Evolutionary conservation across 164 flowering plant genomes (phyloP).

Genomic region (Umbilicus rupestris): DNA sequence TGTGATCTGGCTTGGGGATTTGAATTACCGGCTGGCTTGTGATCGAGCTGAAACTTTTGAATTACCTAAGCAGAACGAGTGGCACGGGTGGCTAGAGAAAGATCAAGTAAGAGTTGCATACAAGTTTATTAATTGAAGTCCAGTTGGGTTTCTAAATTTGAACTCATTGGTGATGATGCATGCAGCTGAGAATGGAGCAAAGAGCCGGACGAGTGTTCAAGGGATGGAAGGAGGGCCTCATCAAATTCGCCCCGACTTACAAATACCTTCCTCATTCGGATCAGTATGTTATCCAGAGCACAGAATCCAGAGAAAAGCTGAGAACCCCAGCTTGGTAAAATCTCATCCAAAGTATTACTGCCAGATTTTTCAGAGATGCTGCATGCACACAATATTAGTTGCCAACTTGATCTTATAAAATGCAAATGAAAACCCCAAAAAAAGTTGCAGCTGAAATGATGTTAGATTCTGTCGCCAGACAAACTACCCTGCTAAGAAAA

Average conservation of each 20-base stretch:
- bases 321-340: slow-evolving; percentile 81
- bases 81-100: slow-evolving; percentile 68
- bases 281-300: slow-evolving; percentile 39
- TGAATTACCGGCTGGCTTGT: slow-evolving; percentile 69
- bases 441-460: too few relatives aligned
- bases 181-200: slow-evolving; percentile 66
- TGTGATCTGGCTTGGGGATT: slow-evolving; percentile 82
- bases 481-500: too few relatives aligned
- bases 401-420: too few relatives aligned
- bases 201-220: slow-evolving; percentile 64
- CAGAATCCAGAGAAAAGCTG: slow-evolving; percentile 43
- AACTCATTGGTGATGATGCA: not conserved
- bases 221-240: slow-evolving; percentile 87
- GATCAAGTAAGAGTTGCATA: slow-evolving; percentile 50
- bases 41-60: slow-evolving; percentile 32
- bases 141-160: not conserved
- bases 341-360: not conserved
- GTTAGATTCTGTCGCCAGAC: too few relatives aligned
- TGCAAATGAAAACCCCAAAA: too few relatives aligned
- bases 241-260: slow-evolving; percentile 81
- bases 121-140: not conserved
- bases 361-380: not conserved
- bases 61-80: slow-evolving; percentile 45
- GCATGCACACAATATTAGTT: too few relatives aligned
- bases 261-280: slow-evolving; percentile 67